Base-by-base conservation (phyloP, 1,284 basidiomycete species). In the Moesziomyces sp. region DNA sequence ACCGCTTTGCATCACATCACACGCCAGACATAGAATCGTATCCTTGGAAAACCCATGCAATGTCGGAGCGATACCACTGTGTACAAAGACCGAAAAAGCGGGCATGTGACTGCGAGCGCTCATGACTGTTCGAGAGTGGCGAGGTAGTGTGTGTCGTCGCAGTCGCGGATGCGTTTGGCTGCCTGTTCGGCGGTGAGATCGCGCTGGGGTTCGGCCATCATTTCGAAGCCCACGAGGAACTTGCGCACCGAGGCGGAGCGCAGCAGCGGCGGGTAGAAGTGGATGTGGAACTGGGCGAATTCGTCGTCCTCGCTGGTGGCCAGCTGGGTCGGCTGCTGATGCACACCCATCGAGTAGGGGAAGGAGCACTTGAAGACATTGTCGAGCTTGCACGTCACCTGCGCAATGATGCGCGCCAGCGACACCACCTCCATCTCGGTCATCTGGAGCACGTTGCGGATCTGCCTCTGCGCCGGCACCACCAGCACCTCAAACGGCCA, bases 341-440 rank as follows among this genome's bases (percentile, higher is more conserved):
- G 82, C 3, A 97, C 88, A 44, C 94, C 94, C 93, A 97, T 96
- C n/a, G 92, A 94, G 84, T 97, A 97, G 0, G 94, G 91, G 85
- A 97, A 97, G 0, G 93, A 92, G 82, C 92, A 87, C 54, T 86
- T 83, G 76, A 84, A 85, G 19, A 83, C 46, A 45, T 83, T 82
- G 54, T 84, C 82, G 26, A 76, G 65, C 42, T 79, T 68, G 63
- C 80, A 81, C 18, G 82, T 75, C 24, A 77, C 69, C 19, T 77
- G 63, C n/a, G 80, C 82, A 10, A 83, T 24, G 38, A 79, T 70
- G 89, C 90, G 30, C 92, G 83, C 80, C 11, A 84, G 60, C 8
- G 74, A 42, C 4, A 40, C 44, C 33, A 61, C 55, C 46, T 84
- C 82, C 10, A 33, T 24, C 3, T 61, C 38, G 18, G 54, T 60